Evolutionary conservation across 768 basidiomycete genomes (phyloP).

Genomic region (Vararia minispora): DNA sequence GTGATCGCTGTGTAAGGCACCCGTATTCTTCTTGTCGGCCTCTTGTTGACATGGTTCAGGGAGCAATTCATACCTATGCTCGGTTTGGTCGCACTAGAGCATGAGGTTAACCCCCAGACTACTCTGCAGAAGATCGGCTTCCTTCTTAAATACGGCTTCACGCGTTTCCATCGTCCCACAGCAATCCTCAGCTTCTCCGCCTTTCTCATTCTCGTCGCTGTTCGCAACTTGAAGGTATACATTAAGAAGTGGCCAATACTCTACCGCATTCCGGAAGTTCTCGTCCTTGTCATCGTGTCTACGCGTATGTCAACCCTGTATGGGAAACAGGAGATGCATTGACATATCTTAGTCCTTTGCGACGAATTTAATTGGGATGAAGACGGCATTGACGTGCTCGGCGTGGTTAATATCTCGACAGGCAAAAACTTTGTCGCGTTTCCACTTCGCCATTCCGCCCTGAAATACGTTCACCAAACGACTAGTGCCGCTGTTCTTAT

Average conservation of each 20-base stretch:
- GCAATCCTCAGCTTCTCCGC: conserved; percentile 65
- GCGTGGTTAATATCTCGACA: conserved; percentile 55
- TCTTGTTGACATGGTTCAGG: conserved; percentile 23
- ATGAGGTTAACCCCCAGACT: conserved; percentile 44
- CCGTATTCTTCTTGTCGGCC: background rate
- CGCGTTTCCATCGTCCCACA: conserved; percentile 53
- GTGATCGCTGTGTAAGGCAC: conserved; percentile 70
- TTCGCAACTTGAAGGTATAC: conserved; percentile 44
- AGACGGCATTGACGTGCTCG: conserved; percentile 76
- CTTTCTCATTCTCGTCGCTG: conserved; percentile 49
- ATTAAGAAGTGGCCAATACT: conserved; percentile 61
- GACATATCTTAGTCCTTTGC: conserved; percentile 45
- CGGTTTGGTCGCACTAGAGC: conserved; percentile 52
- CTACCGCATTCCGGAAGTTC: conserved; percentile 80
- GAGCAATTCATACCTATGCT: conserved; percentile 89
- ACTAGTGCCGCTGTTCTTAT: conserved; percentile 79
- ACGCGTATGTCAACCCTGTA: conserved; percentile 53
- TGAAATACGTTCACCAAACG: conserved; percentile 62
- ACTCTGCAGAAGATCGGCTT: conserved; percentile 74
- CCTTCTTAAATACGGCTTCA: conserved; percentile 45
- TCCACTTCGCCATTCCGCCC: conserved; percentile 50
- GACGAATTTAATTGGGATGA: conserved; percentile 61
- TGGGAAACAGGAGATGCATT: background rate
- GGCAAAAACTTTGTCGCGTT: conserved; percentile 58
- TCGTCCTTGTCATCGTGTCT: conserved; percentile 74